These are phyloP conservation scores for Lepidium didymum DNA, from an alignment of 345 rosid species.

Conservation along the genomic window DNA sequence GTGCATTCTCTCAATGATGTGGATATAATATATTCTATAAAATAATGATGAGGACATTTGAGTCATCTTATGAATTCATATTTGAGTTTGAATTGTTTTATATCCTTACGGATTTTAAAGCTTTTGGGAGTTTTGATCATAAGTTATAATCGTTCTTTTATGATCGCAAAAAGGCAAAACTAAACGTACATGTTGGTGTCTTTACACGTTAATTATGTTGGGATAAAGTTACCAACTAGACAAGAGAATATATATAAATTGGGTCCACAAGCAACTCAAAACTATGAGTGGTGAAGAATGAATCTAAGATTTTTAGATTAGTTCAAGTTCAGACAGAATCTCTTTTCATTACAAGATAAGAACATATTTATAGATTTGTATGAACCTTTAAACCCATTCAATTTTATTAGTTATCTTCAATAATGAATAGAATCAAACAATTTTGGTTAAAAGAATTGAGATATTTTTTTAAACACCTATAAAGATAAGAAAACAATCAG, in stretches of 20 bases:
- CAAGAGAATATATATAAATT: background rate
- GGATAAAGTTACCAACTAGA: background rate
- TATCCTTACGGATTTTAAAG: no score
- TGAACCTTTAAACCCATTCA: background rate
- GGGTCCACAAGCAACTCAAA: constrained; percentile 12
- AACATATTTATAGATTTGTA: background rate
- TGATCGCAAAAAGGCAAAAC: background rate
- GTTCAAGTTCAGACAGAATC: background rate
- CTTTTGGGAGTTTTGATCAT: no score
- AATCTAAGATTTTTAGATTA: constrained; percentile 1
- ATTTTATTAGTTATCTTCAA: background rate
- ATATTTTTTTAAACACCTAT: no score
- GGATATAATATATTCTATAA: background rate
- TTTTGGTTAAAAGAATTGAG: no score
- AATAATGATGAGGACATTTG: background rate
- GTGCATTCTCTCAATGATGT: background rate
- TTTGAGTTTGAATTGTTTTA: no score
- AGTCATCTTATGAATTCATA: no score
- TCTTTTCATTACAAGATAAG: background rate
- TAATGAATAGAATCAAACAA: no score
- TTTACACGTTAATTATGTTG: background rate
- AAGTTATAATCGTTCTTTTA: background rate
- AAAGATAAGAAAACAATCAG: no score
- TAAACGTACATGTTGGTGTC: background rate
- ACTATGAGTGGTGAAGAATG: constrained; percentile 2